These are phyloP conservation scores for Pelargonium australe DNA, from an alignment of 441 rosid species.

Conservation along the genomic window DNA sequence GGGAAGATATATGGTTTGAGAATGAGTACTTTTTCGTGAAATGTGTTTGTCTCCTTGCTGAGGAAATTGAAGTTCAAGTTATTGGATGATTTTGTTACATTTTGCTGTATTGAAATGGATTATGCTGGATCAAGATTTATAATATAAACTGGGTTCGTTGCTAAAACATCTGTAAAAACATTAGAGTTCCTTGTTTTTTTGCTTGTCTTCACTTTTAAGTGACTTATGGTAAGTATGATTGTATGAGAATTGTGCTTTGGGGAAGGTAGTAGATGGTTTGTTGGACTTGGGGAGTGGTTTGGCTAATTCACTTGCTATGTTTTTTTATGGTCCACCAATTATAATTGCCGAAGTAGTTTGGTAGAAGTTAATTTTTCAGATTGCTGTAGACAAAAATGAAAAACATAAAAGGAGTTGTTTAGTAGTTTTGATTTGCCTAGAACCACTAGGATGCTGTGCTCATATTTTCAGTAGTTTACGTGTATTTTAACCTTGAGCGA, in stretches of 20 bases:
- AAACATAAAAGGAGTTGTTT: background rate
- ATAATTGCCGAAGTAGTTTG: background rate
- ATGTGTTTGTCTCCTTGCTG: background rate
- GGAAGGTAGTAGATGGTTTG: constrained; percentile 3
- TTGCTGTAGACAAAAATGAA: background rate
- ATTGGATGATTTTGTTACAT: background rate
- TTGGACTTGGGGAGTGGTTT: background rate
- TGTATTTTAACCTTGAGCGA: background rate
- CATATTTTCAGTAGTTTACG: too few species aligned
- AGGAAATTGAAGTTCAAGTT: background rate
- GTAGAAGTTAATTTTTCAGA: background rate
- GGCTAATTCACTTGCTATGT: background rate
- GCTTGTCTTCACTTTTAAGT: background rate
- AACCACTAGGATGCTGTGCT: background rate
- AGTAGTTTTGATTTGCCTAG: background rate
- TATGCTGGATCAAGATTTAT: too few species aligned
- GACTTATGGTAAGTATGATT: background rate
- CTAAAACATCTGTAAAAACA: background rate
- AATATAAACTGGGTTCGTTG: too few species aligned
- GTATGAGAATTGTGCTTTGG: background rate
- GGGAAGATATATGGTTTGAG: background rate
- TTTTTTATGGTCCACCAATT: background rate
- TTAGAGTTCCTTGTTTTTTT: background rate
- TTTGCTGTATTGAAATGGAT: too few species aligned
- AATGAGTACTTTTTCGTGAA: background rate